Evolutionary conservation across 2,329 filamentous ascomycete species (phyloP).

Genomic region (Tolypocladium paradoxum): DNA sequence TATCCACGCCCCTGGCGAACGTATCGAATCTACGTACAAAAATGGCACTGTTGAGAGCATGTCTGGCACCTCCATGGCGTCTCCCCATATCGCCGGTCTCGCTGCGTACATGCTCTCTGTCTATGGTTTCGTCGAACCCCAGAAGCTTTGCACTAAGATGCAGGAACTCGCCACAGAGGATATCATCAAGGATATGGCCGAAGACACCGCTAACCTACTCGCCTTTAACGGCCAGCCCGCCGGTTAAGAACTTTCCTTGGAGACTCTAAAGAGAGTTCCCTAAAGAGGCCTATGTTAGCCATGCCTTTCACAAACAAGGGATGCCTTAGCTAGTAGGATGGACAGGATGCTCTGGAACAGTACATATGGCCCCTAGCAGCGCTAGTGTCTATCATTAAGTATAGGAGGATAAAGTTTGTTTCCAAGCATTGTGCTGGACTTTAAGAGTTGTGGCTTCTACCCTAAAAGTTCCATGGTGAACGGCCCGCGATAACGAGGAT

Average conservation of each 20-base stretch:
- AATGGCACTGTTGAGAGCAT: conserved; percentile 32
- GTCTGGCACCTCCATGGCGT: conserved; percentile 92
- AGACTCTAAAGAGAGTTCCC: too few species aligned
- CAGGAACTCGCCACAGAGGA: conserved; percentile 54
- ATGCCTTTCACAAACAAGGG: too few species aligned
- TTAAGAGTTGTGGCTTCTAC: too few species aligned
- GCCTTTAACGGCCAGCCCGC: conserved; percentile 34
- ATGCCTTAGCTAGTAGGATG: too few species aligned
- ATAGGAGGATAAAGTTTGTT: too few species aligned
- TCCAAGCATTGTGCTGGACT: too few species aligned
- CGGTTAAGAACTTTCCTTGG: background rate
- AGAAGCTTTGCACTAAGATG: conserved; percentile 32
- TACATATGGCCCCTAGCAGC: too few species aligned
- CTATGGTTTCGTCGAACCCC: conserved; percentile 32
- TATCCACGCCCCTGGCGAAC: conserved; percentile 27
- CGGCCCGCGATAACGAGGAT: too few species aligned
- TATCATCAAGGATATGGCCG: conserved; percentile 66
- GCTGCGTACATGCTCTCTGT: conserved; percentile 63
- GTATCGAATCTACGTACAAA: conserved; percentile 23
- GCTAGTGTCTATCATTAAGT: too few species aligned
- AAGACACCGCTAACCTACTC: conserved; percentile 75
- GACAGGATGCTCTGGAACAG: too few species aligned
- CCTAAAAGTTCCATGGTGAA: too few species aligned
- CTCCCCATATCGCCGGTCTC: conserved; percentile 82
- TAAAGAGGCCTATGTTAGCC: too few species aligned